Conservation (phyloP, 805 yeast species). For the Teunomyces atbi region DNA sequence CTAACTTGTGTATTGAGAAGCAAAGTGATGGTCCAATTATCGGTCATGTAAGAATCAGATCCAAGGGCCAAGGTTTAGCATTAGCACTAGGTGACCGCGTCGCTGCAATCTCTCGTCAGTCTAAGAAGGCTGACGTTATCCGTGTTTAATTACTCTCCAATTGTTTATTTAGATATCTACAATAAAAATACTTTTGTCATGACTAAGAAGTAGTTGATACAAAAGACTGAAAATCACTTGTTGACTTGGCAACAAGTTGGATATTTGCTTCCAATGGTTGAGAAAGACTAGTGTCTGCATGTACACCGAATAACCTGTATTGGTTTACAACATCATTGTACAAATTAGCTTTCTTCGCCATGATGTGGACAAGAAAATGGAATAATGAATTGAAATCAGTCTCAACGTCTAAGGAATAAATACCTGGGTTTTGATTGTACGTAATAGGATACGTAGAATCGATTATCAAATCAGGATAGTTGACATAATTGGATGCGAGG, state of each 20-base stretch:
- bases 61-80: slow-evolving; percentile 97
- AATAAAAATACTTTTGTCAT: slow-evolving; percentile 2
- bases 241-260: background rate
- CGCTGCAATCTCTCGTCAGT: slow-evolving; percentile 68
- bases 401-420: slow-evolving; percentile 2
- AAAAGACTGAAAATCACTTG: background rate
- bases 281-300: slow-evolving; percentile 11
- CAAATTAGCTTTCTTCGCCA: slow-evolving; percentile 4
- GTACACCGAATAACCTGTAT: slow-evolving; percentile 9
- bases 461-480: slow-evolving; percentile 1
- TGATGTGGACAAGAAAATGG: slow-evolving; percentile 6
- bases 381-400: slow-evolving; percentile 6
- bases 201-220: background rate
- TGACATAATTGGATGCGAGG: background rate
- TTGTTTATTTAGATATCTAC: slow-evolving; percentile 2
- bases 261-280: slow-evolving; percentile 6
- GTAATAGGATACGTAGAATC: background rate
- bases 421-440: background rate
- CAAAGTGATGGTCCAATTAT: slow-evolving; percentile 69
- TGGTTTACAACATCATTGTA: slow-evolving; percentile 11
- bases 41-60: slow-evolving; percentile 94
- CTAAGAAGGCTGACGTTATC: slow-evolving; percentile 19
- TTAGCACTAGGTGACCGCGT: slow-evolving; percentile 91
- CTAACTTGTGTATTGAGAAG: slow-evolving; percentile 90
- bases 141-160: slow-evolving; percentile 6